Evolutionary conservation across 257 asterid species (phyloP), one percentile per base, ranked within the genome.

Genomic region (Solanum chmielewskii): DNA sequence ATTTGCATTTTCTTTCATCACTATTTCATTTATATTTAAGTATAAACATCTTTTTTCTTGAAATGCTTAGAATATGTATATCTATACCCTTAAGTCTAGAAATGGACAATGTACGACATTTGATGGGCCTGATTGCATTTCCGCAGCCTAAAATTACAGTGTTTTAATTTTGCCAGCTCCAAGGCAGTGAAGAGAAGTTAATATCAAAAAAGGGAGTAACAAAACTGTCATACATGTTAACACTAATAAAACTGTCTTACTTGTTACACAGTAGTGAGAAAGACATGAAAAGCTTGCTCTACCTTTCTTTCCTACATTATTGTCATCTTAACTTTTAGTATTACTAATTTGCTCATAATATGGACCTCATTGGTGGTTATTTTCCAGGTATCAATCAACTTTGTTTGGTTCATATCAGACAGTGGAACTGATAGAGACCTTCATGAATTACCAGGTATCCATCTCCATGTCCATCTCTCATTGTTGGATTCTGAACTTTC

Each of bases 321-420:
- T 78, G 64, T 2, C 84, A 4, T 45, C 62, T 78, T 78, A 78
- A 45, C 84, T 31, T 78, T 16, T 45, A 78, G 42, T 21, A 2
- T 78, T 78, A 5, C 39, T 78, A 78, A 45, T 78, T 78, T 78
- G 84, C 27, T 8, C 62, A 60, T 44, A 78, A 15, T 78, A 27
- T 78, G 66, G 64, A 70, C 27, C 66, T 78, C 66, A 45, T 31
- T 18, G 27, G 18, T 27, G 84, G 66, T 27, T 39, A 9, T 62
- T 60, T 76, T 87, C 81, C 90, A 97, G 98, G 99, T 97, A 97
- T 88, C 99, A 97, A 77, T 95, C 99, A 60, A 94, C 99, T 66
- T 89, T 97, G 87, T 95, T 94, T 87, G 99, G 99, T 86, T 95
- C 99, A 83, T 97, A 80, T 90, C 99, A 95, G 92, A 97, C 99